Conservation (phyloP, 345 rosid species). For the Ceriops decandra region DNA sequence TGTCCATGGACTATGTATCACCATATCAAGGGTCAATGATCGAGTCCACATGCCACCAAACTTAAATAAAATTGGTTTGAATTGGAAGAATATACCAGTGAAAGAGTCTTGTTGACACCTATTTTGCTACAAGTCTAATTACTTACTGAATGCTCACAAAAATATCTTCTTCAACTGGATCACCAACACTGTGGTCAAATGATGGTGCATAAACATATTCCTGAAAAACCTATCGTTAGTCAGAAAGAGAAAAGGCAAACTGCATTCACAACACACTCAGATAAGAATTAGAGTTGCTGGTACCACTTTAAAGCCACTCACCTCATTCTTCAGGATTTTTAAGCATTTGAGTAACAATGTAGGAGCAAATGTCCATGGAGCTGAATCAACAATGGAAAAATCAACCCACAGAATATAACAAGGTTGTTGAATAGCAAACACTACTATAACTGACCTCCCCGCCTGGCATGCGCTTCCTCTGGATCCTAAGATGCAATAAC, state of each 20-base stretch:
- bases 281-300: not conserved
- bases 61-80: not conserved
- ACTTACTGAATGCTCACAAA: slow-evolving; percentile 84
- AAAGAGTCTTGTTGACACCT: not conserved
- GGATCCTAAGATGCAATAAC: slow-evolving; percentile 53
- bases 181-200: slow-evolving; percentile 91
- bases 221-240: slow-evolving; percentile 34
- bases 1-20: not conserved
- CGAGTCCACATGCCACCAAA: not conserved
- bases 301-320: slow-evolving; percentile 23
- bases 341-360: slow-evolving; percentile 58
- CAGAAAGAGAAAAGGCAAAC: slow-evolving; percentile 12
- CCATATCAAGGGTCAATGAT: not conserved
- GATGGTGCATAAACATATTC: slow-evolving; percentile 85
- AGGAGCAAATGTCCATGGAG: slow-evolving; percentile 94
- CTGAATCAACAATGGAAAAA: slow-evolving; percentile 41
- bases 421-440: slow-evolving; percentile 4
- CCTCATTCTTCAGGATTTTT: slow-evolving; percentile 69
- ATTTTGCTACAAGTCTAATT: not conserved
- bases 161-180: slow-evolving; percentile 87
- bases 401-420: slow-evolving; percentile 10
- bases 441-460: slow-evolving; percentile 71
- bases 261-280: not conserved
- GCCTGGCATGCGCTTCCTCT: slow-evolving; percentile 91
- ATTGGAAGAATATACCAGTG: not conserved